phyloP scores from a whole-genome alignment of 2,329 filamentous ascomycete genomes.

The Beauveria caledonica region DNA sequence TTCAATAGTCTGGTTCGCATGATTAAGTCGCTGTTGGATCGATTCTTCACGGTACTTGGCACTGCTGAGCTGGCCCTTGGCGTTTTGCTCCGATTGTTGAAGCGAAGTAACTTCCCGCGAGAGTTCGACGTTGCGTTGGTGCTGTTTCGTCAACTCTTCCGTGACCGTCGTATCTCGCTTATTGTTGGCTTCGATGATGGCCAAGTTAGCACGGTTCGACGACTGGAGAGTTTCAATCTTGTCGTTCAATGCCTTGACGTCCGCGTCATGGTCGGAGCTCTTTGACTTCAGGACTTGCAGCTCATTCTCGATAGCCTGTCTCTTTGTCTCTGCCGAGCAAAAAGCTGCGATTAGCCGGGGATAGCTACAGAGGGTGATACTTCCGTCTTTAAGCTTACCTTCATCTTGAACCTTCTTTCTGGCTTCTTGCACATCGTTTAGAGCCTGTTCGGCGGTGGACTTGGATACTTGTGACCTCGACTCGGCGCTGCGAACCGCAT shows the following conservation, averaged over 20 bases:
- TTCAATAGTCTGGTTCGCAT: constrained; percentile 82
- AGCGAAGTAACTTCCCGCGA: constrained; percentile 73
- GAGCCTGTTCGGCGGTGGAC: constrained; percentile 69
- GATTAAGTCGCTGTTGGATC: constrained; percentile 80
- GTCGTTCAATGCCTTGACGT: constrained; percentile 67
- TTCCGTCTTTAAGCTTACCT: constrained; percentile 45
- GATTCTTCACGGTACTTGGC: constrained; percentile 87
- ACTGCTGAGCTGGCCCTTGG: constrained; percentile 69
- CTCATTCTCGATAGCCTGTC: constrained; percentile 71
- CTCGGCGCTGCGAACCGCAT: constrained; percentile 75
- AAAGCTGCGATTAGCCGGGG: constrained; percentile 12
- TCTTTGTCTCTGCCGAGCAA: constrained; percentile 57
- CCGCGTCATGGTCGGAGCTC: constrained; percentile 63
- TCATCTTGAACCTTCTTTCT: constrained; percentile 74
- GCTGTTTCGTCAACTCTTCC: constrained; percentile 78
- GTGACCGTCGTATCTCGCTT: constrained; percentile 77
- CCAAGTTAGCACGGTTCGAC: constrained; percentile 83
- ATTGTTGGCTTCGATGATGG: constrained; percentile 83
- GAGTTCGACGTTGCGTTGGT: constrained; percentile 78
- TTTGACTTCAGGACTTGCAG: constrained; percentile 70
- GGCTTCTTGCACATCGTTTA: constrained; percentile 75
- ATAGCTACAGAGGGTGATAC: background rate
- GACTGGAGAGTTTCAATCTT: constrained; percentile 83
- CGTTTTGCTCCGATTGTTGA: constrained; percentile 75
- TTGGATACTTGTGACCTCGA: constrained; percentile 76